Percentiles rank a stretch among this genome's conserved stretches.
Conservation (phyloP, 108 stramenopile genomes). For the Mediolabrus comicus region DNA sequence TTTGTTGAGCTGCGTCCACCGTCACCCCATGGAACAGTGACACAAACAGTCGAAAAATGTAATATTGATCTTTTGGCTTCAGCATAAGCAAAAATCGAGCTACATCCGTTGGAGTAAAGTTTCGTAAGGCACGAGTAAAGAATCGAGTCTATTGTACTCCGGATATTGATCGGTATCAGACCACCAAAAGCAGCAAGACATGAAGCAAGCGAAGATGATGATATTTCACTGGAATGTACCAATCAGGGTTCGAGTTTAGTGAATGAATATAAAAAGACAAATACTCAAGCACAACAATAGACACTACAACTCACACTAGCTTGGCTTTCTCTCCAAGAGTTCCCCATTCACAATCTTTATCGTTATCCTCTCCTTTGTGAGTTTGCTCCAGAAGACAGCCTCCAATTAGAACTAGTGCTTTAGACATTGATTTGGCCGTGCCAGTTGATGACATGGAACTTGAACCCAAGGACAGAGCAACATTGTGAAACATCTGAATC, state of each 20-base stretch:
- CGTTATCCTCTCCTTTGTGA: not conserved
- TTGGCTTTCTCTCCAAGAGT: conserved; percentile 21
- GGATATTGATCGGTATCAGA: conserved; percentile 36
- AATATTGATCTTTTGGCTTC: conserved; percentile 32
- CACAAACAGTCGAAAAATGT: conserved; percentile 30
- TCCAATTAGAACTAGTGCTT: conserved; percentile 35
- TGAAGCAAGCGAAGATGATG: conserved; percentile 26
- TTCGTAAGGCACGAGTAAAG: conserved; percentile 23
- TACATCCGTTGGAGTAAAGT: conserved; percentile 14
- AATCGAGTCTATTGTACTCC: conserved; percentile 42
- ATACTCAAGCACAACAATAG: too few relatives aligned
- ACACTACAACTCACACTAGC: conserved; percentile 3
- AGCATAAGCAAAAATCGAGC: conserved; percentile 19
- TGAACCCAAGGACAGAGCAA: conserved; percentile 28
- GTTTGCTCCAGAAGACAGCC: conserved; percentile 42
- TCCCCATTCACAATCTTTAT: conserved; percentile 35
- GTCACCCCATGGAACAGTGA: conserved; percentile 44
- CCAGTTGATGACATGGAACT: conserved; percentile 28
- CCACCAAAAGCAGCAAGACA: conserved; percentile 39
- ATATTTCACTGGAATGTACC: conserved; percentile 25
- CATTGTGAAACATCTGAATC: conserved; percentile 12
- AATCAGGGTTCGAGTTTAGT: too few relatives aligned
- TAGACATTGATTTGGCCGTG: conserved; percentile 20
- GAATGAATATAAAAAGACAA: too few relatives aligned
- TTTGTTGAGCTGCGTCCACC: conserved; percentile 30